Percentiles rank a stretch among this genome's conserved stretches.
Evolutionary conservation across 768 basidiomycete genomes (phyloP).

Genomic region (Pleurotus djamor): DNA sequence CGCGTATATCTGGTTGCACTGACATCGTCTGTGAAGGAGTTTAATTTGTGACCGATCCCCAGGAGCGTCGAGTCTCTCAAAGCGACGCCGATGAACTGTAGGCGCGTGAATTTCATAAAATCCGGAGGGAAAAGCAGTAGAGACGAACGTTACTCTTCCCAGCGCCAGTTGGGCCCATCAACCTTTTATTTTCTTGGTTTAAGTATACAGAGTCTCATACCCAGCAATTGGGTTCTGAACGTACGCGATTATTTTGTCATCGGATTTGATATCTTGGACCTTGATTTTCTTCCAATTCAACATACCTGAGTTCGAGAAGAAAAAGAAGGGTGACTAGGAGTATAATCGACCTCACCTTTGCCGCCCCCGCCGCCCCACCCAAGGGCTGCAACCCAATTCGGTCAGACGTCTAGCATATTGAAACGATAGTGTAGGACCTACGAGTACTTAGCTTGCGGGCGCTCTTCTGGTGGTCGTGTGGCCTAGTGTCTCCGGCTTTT

Average conservation of each 20-base stretch:
- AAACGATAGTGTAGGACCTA: too few relatives aligned
- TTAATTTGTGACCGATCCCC: constrained; percentile 17
- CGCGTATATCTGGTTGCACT: constrained; percentile 12
- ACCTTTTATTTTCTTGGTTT: constrained; percentile 7
- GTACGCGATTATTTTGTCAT: background rate
- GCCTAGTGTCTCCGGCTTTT: too few relatives aligned
- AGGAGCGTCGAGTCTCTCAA: constrained; percentile 7
- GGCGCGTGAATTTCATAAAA: background rate
- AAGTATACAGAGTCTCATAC: too few relatives aligned
- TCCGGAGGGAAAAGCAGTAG: background rate
- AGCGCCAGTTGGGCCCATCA: constrained; percentile 27
- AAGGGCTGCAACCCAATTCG: too few relatives aligned
- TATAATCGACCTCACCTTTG: too few relatives aligned
- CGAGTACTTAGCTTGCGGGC: too few relatives aligned
- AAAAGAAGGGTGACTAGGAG: too few relatives aligned
- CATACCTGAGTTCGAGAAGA: too few relatives aligned
- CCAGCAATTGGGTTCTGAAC: background rate
- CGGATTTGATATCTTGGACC: background rate
- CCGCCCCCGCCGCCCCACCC: too few relatives aligned
- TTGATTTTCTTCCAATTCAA: background rate
- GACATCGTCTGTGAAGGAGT: constrained; percentile 20
- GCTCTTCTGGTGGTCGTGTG: too few relatives aligned
- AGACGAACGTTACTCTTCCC: constrained; percentile 26
- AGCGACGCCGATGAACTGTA: constrained; percentile 19
- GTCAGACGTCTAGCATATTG: too few relatives aligned